Evolutionary conservation across 2,329 filamentous ascomycete genomes (phyloP).

Genomic region (Pseudocercospora crystallina): DNA sequence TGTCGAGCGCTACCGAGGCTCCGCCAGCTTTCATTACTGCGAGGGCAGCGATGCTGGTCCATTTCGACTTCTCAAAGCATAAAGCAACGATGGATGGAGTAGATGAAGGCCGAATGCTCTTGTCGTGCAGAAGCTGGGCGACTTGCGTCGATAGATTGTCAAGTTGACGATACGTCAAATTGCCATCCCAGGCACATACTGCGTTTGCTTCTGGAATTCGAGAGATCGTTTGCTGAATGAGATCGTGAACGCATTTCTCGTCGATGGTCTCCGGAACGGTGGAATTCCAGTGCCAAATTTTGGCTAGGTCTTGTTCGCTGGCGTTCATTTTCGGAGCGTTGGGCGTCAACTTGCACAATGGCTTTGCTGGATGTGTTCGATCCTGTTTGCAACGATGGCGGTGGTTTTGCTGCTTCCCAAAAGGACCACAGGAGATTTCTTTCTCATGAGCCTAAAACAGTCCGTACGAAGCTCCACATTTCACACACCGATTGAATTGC

Average conservation of each 20-base stretch:
- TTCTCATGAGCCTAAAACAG: too few species aligned
- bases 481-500: too few species aligned
- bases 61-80: conserved; percentile 31
- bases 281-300: conserved; percentile 22
- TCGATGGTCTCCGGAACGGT: conserved; percentile 5
- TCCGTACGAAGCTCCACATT: too few species aligned
- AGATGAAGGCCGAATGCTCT: too few species aligned
- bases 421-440: too few species aligned
- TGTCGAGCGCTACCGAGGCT: conserved; percentile 30
- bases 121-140: too few species aligned
- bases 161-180: conserved; percentile 28
- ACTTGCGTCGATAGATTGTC: conserved; percentile 15
- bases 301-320: conserved; percentile 19
- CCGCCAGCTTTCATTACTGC: conserved; percentile 35
- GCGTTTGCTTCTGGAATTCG: conserved; percentile 23
- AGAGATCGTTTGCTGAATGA: conserved; percentile 20
- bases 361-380: too few species aligned
- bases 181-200: conserved; percentile 31
- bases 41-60: conserved; percentile 29
- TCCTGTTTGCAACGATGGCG: too few species aligned
- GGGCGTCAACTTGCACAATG: too few species aligned
- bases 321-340: too few species aligned
- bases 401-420: too few species aligned
- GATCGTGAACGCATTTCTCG: conserved; percentile 22
- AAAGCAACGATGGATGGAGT: conserved; percentile 20